Evolutionary conservation across 2,329 filamentous ascomycete species (phyloP), one percentile per base, ranked within the genome.

Genomic region (Fusarium sp.): DNA sequence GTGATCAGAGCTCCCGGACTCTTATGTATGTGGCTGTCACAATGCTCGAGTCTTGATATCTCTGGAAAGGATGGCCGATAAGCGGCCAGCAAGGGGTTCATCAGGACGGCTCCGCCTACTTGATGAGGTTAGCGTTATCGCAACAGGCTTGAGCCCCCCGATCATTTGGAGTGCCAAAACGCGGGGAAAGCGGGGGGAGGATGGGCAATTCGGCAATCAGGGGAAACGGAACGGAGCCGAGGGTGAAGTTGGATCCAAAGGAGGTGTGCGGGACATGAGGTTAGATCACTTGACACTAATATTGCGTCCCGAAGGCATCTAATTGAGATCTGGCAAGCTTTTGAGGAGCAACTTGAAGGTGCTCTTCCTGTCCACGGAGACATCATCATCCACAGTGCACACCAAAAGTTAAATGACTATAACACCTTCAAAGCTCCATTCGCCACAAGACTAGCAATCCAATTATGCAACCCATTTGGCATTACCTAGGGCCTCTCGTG

Each of bases 61-160:
- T 31, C 13, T 36, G 8, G 52, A 57, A 36, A 57, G 52, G 29
- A 57, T 33, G 31, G 7, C 3, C 29, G 31, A 57, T 57, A 57
- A 36, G 31, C 14, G 7, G n/a, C 33, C 14, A 10, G 22, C 52
- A 22, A 33, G 31, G n/a, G 18, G 29, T 35, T 56, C n/a, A 14
- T 6, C 16, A 13, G 5, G 61, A 68, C 61, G 63, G 66, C 66
- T 57, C 66, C 62, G 66, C 33, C 57, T 69, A 50, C 66, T 57
- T 45, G 31, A 66, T 61, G 3, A 3, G 40, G 66, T 57, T 66
- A 69, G 66, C 47, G 56, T 38, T 66, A 65, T 65, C 64, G 25
- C 27, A 14, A 18, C 20, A 60, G 6, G 36, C n/a, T 27, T 40
- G 16, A 45, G 20, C 22, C 35, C 11, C 14, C 35, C n/a, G 16